A percentile compares a stretch with the other conserved stretches of the same genome.
These are phyloP conservation scores for Agaricus blazei DNA, from an alignment of 768 basidiomycete genomes.

Conservation along the genomic window DNA sequence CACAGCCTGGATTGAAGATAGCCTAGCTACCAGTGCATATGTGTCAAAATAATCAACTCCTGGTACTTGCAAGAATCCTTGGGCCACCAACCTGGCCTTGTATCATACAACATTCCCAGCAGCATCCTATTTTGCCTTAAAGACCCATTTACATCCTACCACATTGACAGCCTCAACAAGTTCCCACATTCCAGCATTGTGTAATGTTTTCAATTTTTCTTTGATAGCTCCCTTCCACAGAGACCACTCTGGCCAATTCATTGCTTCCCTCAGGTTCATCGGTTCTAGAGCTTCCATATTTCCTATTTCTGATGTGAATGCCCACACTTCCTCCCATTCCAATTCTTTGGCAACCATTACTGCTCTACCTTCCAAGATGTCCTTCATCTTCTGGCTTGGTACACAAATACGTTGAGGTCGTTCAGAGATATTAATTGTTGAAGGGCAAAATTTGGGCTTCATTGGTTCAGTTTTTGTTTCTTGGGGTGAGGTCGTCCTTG, in stretches of 20 bases:
- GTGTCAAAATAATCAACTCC: conserved; percentile 22
- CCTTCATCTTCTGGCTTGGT: background rate
- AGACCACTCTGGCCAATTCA: conserved; percentile 13
- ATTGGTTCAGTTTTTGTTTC: no score
- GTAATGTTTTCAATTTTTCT: conserved; percentile 21
- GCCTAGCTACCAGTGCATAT: conserved; percentile 12
- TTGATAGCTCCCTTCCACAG: conserved; percentile 23
- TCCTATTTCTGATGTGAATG: background rate
- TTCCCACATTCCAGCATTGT: conserved; percentile 22
- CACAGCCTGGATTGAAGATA: conserved; percentile 11
- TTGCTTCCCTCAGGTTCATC: conserved; percentile 13
- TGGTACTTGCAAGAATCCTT: conserved; percentile 11
- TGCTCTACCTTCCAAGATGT: background rate
- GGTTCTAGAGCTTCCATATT: conserved; percentile 16
- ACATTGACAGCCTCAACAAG: conserved; percentile 19
- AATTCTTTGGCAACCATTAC: background rate
- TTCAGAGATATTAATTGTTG: background rate
- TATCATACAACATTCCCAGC: conserved; percentile 19
- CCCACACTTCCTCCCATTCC: background rate
- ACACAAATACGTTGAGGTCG: background rate
- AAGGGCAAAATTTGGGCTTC: no score
- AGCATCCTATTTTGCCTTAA: conserved; percentile 27
- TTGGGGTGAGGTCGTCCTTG: no score
- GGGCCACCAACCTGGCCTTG: background rate
- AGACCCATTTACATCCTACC: conserved; percentile 28